Evolutionary conservation across 768 basidiomycete genomes (phyloP).

Genomic region (Trametopsis cervina): DNA sequence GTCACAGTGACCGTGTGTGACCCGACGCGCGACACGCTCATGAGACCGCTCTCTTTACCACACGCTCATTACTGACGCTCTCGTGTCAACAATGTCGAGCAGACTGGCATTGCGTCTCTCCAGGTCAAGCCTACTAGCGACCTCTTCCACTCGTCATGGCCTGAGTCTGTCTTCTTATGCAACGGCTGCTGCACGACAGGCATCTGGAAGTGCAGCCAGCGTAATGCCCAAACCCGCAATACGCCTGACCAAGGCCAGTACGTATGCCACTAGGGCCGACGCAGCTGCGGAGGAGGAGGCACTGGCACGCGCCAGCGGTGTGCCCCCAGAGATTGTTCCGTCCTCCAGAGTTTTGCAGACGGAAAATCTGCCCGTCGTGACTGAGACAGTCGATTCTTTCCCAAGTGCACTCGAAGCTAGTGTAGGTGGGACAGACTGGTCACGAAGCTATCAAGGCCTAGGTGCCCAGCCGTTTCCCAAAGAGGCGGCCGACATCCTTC

Average conservation of each 20-base stretch:
- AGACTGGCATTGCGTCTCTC: no score
- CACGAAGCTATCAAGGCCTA: slow-evolving; percentile 78
- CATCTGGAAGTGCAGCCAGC: no score
- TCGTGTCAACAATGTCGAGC: no score
- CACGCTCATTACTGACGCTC: no score
- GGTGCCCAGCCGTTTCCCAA: slow-evolving; percentile 69
- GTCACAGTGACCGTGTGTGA: no score
- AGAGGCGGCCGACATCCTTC: slow-evolving; percentile 64
- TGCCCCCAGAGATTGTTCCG: not conserved
- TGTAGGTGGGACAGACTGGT: slow-evolving; percentile 66
- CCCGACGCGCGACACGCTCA: no score
- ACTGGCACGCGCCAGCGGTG: not conserved
- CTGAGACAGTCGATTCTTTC: not conserved
- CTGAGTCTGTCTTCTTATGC: no score
- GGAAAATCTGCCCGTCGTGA: not conserved
- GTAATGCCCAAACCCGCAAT: not conserved
- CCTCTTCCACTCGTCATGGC: not conserved
- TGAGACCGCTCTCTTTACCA: no score
- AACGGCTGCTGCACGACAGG: no score
- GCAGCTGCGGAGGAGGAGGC: not conserved
- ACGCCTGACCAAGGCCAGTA: not conserved
- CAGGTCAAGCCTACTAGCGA: not conserved
- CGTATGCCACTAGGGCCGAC: not conserved
- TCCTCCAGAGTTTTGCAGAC: not conserved
- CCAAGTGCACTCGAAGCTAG: not conserved